A percentile compares a stretch with the other conserved stretches of the same genome.
These are phyloP conservation scores for Fistulifera pelliculosa DNA, from an alignment of 108 stramenopile species.

Conservation along the genomic window DNA sequence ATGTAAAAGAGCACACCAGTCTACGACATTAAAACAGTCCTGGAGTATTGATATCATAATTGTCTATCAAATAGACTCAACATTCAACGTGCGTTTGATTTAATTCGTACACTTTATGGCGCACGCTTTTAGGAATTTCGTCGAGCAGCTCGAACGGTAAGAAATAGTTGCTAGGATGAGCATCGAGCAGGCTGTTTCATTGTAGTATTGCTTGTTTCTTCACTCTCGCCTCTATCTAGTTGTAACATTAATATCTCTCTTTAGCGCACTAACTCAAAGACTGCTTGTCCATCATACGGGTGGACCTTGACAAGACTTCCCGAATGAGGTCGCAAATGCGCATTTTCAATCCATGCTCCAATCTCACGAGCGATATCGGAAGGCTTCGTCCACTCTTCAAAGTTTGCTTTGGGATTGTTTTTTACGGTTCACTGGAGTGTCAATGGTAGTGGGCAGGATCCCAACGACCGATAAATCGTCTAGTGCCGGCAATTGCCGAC, in stretches of 20 bases:
- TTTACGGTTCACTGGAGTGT: conserved; percentile 67
- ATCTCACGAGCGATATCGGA: conserved; percentile 70
- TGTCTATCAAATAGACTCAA: no score
- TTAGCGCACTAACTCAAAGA: conserved; percentile 10
- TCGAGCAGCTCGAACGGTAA: no score
- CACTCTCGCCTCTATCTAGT: no score
- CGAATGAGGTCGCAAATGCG: conserved; percentile 62
- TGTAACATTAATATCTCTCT: not conserved
- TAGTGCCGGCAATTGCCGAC: conserved; percentile 21
- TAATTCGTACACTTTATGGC: no score
- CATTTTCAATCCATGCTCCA: conserved; percentile 54
- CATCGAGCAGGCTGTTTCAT: no score
- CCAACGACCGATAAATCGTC: conserved; percentile 36
- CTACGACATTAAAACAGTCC: no score
- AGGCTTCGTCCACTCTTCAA: conserved; percentile 53
- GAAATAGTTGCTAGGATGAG: no score
- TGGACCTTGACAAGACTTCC: conserved; percentile 75
- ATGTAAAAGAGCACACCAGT: no score
- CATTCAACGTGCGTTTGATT: no score
- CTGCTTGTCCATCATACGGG: conserved; percentile 10
- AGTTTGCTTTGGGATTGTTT: conserved; percentile 35
- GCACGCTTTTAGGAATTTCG: no score
- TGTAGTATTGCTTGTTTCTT: no score
- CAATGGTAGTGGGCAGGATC: conserved; percentile 68
- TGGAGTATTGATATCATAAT: not conserved